phyloP scores from a whole-genome alignment of 352 stramenopile species.

The Phytophthora sansomeana region DNA sequence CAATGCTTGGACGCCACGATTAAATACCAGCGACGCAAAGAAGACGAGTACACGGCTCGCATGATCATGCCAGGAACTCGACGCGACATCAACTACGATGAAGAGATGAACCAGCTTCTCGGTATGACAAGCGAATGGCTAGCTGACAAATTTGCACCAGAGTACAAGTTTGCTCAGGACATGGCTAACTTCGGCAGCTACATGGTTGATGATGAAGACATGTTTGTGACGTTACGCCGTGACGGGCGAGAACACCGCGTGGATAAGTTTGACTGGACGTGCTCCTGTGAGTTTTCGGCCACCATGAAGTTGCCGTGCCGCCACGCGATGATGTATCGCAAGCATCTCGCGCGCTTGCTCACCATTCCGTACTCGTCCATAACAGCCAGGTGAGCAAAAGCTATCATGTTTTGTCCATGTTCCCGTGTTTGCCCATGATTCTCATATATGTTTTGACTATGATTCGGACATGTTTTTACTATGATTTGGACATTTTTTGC shows the following conservation, averaged over 20 bases:
- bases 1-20: neutral
- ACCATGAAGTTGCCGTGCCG: constrained; percentile 17
- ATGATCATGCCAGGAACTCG: too few species aligned
- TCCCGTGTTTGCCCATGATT: neutral
- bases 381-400: neutral
- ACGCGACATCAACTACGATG: neutral
- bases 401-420: constrained; percentile 5
- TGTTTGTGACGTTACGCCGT: neutral
- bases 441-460: constrained; percentile 1
- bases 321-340: constrained; percentile 5
- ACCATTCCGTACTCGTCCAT: constrained; percentile 12
- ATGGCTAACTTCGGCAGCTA: neutral
- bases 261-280: constrained; percentile 9
- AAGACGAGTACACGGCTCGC: neutral
- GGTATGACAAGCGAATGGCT: constrained; percentile 8
- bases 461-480: constrained; percentile 1
- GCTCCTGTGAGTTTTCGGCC: neutral
- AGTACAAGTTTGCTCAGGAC: constrained; percentile 11
- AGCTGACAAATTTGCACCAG: neutral
- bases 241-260: neutral
- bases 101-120: too few species aligned
- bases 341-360: neutral
- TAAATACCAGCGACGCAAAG: constrained; percentile 1
- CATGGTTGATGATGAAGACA: neutral
- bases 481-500: neutral